A percentile compares a stretch with the other conserved stretches of the same genome.
Conservation (phyloP, 371 early-diverging fungal species). For the Mortierella sp. region DNA sequence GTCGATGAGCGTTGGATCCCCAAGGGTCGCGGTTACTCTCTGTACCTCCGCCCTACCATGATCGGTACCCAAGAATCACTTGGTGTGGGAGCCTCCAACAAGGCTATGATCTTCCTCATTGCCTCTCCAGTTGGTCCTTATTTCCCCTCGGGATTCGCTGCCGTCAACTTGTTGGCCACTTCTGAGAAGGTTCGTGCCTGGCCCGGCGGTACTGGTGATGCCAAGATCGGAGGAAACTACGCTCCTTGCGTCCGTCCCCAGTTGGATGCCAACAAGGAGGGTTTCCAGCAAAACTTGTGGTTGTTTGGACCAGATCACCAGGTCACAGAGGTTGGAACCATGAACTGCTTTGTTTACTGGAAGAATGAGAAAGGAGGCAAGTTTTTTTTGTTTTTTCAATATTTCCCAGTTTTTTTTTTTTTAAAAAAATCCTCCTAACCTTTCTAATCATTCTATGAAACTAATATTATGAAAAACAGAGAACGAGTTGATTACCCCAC, state of each 20-base stretch:
- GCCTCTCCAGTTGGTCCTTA: slow-evolving; percentile 98
- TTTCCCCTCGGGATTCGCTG: slow-evolving; percentile 93
- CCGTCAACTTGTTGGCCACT: slow-evolving; percentile 89
- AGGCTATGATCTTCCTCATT: slow-evolving; percentile 90
- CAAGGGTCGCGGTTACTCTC: slow-evolving; percentile 89
- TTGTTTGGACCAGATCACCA: slow-evolving; percentile 88
- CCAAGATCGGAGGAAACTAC: slow-evolving; percentile 92
- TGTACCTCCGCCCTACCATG: slow-evolving; percentile 96
- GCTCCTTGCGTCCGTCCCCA: slow-evolving; percentile 91
- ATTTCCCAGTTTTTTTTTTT: background rate
- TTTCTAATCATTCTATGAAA: background rate
- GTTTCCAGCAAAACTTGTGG: slow-evolving; percentile 97
- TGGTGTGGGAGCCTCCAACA: slow-evolving; percentile 79
- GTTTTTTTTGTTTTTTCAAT: background rate
- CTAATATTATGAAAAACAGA: slow-evolving; percentile 48
- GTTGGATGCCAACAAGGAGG: slow-evolving; percentile 84
- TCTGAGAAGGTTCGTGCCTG: slow-evolving; percentile 92
- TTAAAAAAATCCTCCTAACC: background rate
- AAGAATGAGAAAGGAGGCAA: slow-evolving; percentile 78
- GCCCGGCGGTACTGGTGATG: slow-evolving; percentile 97
- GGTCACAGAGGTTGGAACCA: slow-evolving; percentile 96
- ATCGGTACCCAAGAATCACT: slow-evolving; percentile 92
- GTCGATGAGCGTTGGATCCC: slow-evolving; percentile 93
- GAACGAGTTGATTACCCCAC: slow-evolving; percentile 91
- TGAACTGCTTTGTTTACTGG: slow-evolving; percentile 95